Evolutionary conservation across 1,139 yeast species (phyloP).

Genomic region (Pneumocystis canis): DNA sequence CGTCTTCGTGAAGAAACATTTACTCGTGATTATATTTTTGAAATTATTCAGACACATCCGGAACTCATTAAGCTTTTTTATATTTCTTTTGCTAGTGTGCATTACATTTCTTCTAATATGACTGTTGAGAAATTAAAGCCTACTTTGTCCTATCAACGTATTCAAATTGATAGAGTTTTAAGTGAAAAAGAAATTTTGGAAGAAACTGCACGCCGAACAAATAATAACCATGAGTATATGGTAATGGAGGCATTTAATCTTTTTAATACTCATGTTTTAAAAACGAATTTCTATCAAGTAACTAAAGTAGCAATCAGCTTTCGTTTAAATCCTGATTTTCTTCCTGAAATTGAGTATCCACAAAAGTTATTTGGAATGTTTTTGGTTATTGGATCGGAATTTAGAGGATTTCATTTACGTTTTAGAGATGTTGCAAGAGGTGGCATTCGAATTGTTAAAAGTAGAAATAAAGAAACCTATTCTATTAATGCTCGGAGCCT

Average conservation of each 20-base stretch:
- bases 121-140: conserved; percentile 42
- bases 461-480: conserved; percentile 75
- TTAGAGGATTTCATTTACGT: conserved; percentile 93
- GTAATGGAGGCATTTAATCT: conserved; percentile 70
- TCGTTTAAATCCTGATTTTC: conserved; percentile 72
- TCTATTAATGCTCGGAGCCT: conserved; percentile 72
- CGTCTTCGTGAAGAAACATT: conserved; percentile 87
- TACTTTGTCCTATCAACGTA: conserved; percentile 79
- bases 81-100: conserved; percentile 83
- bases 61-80: conserved; percentile 70
- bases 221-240: conserved; percentile 64
- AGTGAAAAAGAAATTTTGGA: conserved; percentile 61
- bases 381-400: conserved; percentile 89
- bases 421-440: conserved; percentile 97
- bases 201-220: conserved; percentile 52
- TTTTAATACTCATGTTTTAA: conserved; percentile 75
- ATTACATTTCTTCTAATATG: conserved; percentile 53
- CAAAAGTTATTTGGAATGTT: conserved; percentile 90
- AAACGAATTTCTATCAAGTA: conserved; percentile 87
- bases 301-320: conserved; percentile 91
- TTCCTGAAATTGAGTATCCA: conserved; percentile 77
- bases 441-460: conserved; percentile 89
- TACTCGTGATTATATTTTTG: conserved; percentile 70
- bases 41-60: conserved; percentile 55
- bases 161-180: conserved; percentile 62